Percentiles rank a stretch among this genome's conserved stretches.
Conservation (phyloP, 2,329 filamentous ascomycete species). For the Fusarium devonianum region DNA sequence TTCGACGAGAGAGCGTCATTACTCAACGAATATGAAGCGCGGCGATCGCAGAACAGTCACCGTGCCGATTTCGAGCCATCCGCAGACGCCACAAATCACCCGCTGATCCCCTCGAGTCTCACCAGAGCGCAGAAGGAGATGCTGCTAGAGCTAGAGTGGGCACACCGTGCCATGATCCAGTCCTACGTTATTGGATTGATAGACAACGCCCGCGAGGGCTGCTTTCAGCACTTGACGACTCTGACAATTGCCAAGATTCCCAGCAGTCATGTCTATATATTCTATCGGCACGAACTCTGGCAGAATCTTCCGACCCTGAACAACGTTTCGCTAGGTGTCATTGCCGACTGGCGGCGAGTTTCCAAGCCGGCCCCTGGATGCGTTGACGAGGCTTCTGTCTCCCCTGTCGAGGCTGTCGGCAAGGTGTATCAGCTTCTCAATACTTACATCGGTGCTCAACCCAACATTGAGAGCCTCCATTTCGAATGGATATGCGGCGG, state of each 20-base stretch:
- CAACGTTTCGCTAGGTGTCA: conserved; percentile 65
- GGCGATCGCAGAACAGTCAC: conserved; percentile 10
- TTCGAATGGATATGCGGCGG: conserved; percentile 74
- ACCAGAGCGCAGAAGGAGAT: conserved; percentile 71
- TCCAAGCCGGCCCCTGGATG: conserved; percentile 59
- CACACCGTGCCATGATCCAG: conserved; percentile 71
- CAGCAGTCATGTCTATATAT: conserved; percentile 63
- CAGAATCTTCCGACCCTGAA: conserved; percentile 60
- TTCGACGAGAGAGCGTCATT: conserved; percentile 44
- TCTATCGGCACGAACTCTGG: conserved; percentile 69
- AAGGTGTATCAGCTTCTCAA: conserved; percentile 62
- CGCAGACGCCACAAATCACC: conserved; percentile 39
- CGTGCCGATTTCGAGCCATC: conserved; percentile 31
- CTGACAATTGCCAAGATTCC: conserved; percentile 71
- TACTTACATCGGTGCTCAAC: conserved; percentile 55
- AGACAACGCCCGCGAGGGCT: conserved; percentile 58
- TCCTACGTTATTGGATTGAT: conserved; percentile 71
- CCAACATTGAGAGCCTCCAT: conserved; percentile 64
- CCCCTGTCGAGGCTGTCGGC: conserved; percentile 59
- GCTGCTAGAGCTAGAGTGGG: conserved; percentile 73
- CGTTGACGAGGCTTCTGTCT: conserved; percentile 56
- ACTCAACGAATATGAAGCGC: conserved; percentile 22
- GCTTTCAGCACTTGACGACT: conserved; percentile 62
- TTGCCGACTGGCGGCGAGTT: conserved; percentile 71
- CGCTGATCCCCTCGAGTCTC: conserved; percentile 62